Evolutionary conservation across 1,284 basidiomycete genomes (phyloP).

Genomic region (Thecaphora frezii): DNA sequence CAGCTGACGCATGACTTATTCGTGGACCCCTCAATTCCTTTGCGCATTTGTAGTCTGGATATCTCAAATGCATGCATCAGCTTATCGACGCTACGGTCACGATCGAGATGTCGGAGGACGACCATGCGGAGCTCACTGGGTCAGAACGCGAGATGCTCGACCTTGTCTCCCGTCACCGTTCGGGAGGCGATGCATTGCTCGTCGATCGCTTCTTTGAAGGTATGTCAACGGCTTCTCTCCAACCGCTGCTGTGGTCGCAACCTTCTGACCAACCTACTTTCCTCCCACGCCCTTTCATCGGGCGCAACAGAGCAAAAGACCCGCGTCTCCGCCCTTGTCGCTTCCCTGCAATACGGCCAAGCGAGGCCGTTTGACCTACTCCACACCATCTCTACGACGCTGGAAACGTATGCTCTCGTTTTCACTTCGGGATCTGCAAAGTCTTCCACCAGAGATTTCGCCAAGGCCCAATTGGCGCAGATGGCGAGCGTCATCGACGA

Average conservation of each 20-base stretch:
- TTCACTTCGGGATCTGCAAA: no score
- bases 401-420: conserved; percentile 4
- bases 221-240: conserved; percentile 1
- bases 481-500: conserved; percentile 25
- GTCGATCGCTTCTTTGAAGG: conserved; percentile 1
- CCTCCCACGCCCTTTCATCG: no score
- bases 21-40: no score
- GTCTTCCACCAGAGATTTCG: no score
- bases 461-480: conserved; percentile 21
- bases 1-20: no score
- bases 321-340: conserved; percentile 5
- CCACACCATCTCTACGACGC: conserved; percentile 7
- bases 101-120: neutral
- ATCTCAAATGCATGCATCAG: neutral
- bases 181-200: neutral
- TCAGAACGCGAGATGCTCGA: conserved; percentile 10
- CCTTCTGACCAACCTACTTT: no score
- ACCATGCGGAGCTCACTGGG: conserved; percentile 7
- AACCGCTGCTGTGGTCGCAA: conserved; percentile 2
- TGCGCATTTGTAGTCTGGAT: no score
- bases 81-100: neutral
- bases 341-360: neutral
- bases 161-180: conserved; percentile 1
- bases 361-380: conserved; percentile 17
- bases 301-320: neutral